These are phyloP conservation scores for Closterium sp. DNA, from an alignment of 139 green algal species.

Conservation along the genomic window DNA sequence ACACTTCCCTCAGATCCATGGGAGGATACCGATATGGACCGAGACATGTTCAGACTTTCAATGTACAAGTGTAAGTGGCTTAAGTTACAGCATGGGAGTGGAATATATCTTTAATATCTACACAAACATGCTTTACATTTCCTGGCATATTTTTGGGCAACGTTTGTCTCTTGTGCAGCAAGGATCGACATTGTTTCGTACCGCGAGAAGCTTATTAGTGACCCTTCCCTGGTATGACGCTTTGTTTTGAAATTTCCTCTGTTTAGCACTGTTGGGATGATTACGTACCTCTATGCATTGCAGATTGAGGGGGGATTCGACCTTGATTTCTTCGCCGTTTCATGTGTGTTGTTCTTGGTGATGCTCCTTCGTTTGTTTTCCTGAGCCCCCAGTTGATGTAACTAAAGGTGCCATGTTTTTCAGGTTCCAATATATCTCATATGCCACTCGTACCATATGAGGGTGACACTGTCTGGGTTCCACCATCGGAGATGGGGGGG, in stretches of 20 bases:
- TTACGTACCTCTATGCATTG: not conserved
- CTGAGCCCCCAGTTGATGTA: no score
- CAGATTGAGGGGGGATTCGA: not conserved
- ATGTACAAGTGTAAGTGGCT: not conserved
- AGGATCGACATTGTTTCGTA: not conserved
- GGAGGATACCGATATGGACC: not conserved
- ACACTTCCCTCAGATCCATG: not conserved
- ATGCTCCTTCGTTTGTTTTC: not conserved
- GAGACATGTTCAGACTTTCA: not conserved
- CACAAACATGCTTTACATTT: not conserved
- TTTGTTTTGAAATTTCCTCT: no score
- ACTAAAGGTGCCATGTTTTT: no score
- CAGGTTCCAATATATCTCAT: no score
- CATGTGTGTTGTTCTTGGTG: not conserved
- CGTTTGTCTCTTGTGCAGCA: not conserved
- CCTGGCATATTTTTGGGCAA: not conserved
- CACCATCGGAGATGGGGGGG: no score
- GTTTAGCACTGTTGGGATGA: no score
- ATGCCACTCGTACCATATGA: no score
- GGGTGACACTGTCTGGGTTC: no score
- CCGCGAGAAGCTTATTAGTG: not conserved
- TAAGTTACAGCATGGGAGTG: not conserved
- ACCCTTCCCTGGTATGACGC: not conserved
- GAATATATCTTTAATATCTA: not conserved
- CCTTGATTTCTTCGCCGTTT: not conserved